A percentile compares a stretch with the other conserved stretches of the same genome.
phyloP scores from a whole-genome alignment of 2,329 filamentous ascomycete species.

The Colletotrichum godetiae region DNA sequence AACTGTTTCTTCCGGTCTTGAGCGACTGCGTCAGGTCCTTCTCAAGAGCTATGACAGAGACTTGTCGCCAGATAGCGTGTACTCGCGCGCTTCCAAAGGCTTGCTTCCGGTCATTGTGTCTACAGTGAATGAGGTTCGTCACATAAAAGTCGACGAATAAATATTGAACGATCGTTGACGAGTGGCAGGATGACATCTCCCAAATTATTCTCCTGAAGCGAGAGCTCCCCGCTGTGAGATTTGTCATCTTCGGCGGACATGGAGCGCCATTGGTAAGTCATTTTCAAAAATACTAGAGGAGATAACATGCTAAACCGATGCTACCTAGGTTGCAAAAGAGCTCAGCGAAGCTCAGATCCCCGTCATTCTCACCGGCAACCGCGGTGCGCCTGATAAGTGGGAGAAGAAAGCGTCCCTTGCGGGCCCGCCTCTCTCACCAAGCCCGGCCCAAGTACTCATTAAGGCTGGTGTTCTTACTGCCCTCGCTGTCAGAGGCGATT shows the following conservation, averaged over 20 bases:
- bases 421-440: constrained; percentile 53
- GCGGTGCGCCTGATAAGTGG: constrained; percentile 47
- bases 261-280: constrained; percentile 48
- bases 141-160: background rate
- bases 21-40: constrained; percentile 3
- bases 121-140: constrained; percentile 8
- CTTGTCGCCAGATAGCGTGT: background rate
- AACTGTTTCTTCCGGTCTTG: constrained; percentile 7
- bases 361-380: constrained; percentile 53
- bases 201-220: constrained; percentile 52
- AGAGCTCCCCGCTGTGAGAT: constrained; percentile 44
- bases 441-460: constrained; percentile 41
- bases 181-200: constrained; percentile 49
- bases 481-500: constrained; percentile 42
- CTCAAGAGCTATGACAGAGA: background rate
- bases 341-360: constrained; percentile 51
- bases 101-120: constrained; percentile 2
- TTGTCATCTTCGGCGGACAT: constrained; percentile 51
- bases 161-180: background rate
- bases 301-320: background rate
- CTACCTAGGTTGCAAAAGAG: constrained; percentile 47
- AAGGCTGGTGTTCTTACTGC: constrained; percentile 7
- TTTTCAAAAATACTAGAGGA: rapidly evolving
- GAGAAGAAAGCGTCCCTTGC: constrained; percentile 49
- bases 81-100: background rate